Evolutionary conservation across 805 yeast genomes (phyloP).

Genomic region (Saturnispora serradocipensis): DNA sequence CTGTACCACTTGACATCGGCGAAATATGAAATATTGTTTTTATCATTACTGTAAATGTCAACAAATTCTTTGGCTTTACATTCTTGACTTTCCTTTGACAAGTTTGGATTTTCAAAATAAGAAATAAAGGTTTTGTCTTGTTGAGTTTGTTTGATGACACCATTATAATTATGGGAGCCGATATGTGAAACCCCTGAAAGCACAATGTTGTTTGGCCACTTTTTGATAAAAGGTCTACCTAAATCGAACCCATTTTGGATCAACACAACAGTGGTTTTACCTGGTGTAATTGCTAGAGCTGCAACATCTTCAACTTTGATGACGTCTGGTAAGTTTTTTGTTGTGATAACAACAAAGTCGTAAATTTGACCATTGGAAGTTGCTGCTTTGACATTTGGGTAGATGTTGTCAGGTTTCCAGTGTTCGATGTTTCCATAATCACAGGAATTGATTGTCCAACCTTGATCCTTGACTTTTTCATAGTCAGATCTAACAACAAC

Average conservation of each 20-base stretch:
- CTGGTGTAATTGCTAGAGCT: slow-evolving; percentile 39
- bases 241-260: slow-evolving; percentile 62
- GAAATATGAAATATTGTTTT: slow-evolving; percentile 33
- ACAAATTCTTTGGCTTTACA: slow-evolving; percentile 36
- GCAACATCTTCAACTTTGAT: slow-evolving; percentile 41
- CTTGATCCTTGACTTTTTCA: slow-evolving; percentile 37
- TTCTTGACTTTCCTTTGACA: slow-evolving; percentile 25
- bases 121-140: slow-evolving; percentile 45
- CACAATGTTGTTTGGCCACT: slow-evolving; percentile 41
- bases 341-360: slow-evolving; percentile 50
- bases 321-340: slow-evolving; percentile 56
- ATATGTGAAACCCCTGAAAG: slow-evolving; percentile 58
- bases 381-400: slow-evolving; percentile 28
- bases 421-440: slow-evolving; percentile 48
- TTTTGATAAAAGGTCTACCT: slow-evolving; percentile 44
- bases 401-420: slow-evolving; percentile 47
- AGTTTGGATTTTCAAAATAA: slow-evolving; percentile 36
- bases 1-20: slow-evolving; percentile 43
- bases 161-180: slow-evolving; percentile 40
- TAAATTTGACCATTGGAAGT: slow-evolving; percentile 32
- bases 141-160: slow-evolving; percentile 38
- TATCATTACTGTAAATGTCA: slow-evolving; percentile 35
- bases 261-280: slow-evolving; percentile 41
- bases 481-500: slow-evolving; percentile 51
- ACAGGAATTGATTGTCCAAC: slow-evolving; percentile 47